A percentile compares a stretch with the other conserved stretches of the same genome.
Evolutionary conservation across 1,139 yeast species (phyloP).

Genomic region (Ashbya aceris): DNA sequence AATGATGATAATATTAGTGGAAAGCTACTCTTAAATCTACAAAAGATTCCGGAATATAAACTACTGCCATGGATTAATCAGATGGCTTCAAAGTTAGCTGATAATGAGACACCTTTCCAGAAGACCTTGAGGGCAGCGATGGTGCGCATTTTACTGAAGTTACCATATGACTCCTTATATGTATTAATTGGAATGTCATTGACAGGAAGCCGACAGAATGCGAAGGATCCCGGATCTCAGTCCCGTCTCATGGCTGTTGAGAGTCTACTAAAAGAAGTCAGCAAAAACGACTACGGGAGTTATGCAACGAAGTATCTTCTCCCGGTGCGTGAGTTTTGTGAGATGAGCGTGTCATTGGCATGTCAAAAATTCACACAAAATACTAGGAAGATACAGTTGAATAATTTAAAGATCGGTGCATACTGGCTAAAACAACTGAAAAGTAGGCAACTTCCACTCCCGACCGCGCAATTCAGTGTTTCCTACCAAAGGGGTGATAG

Average conservation of each 20-base stretch:
- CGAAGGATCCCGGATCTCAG: constrained; percentile 31
- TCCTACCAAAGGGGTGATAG: constrained; percentile 33
- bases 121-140: constrained; percentile 42
- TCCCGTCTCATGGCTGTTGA: constrained; percentile 47
- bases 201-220: constrained; percentile 32
- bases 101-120: constrained; percentile 47
- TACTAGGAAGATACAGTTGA: constrained; percentile 31
- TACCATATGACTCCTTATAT: constrained; percentile 75
- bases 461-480: constrained; percentile 45
- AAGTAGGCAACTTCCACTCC: constrained; percentile 48
- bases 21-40: constrained; percentile 30
- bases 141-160: constrained; percentile 42
- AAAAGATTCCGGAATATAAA: constrained; percentile 45
- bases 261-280: constrained; percentile 35
- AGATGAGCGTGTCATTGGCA: constrained; percentile 45
- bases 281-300: constrained; percentile 14
- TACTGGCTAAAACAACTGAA: constrained; percentile 53
- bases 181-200: constrained; percentile 49
- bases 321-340: constrained; percentile 43
- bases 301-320: constrained; percentile 27
- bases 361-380: constrained; percentile 36
- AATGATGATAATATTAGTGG: constrained; percentile 35
- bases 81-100: constrained; percentile 59
- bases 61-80: constrained; percentile 80
- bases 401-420: constrained; percentile 35